These are phyloP conservation scores for Carex sylvatica DNA, from an alignment of 202 grass and related monocot genomes.

Conservation along the genomic window DNA sequence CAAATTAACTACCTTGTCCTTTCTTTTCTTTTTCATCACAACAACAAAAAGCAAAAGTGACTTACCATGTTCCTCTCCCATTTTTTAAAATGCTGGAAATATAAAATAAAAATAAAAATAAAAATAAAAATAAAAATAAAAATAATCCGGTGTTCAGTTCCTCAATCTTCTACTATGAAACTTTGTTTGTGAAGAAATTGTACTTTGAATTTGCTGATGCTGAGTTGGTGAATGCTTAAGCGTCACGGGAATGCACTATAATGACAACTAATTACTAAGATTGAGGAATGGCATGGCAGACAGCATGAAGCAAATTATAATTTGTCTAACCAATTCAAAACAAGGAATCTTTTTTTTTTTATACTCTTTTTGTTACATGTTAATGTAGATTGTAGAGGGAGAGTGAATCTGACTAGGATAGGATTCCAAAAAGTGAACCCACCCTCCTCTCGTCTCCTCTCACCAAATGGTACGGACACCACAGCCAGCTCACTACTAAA, in stretches of 20 bases:
- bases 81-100: too few relatives aligned
- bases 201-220: not conserved
- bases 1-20: conserved; percentile 23
- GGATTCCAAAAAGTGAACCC: conserved; percentile 25
- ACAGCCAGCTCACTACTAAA: conserved; percentile 22
- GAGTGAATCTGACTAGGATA: conserved; percentile 13
- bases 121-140: too few relatives aligned
- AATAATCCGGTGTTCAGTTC: too few relatives aligned
- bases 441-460: not conserved
- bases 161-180: too few relatives aligned
- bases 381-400: too few relatives aligned
- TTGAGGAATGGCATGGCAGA: not conserved
- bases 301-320: not conserved
- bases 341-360: not conserved
- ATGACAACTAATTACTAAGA: not conserved
- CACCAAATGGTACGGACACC: conserved; percentile 9
- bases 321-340: not conserved
- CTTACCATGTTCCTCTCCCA: too few relatives aligned
- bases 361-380: not conserved
- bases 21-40: not conserved
- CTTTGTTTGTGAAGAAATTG: too few relatives aligned
- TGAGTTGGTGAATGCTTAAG: not conserved
- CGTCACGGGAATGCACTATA: not conserved
- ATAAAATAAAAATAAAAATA: too few relatives aligned
- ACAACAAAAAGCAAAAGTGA: not conserved